phyloP scores from a whole-genome alignment of 1,139 yeast species.

The Lodderomyces jiufengensis region DNA sequence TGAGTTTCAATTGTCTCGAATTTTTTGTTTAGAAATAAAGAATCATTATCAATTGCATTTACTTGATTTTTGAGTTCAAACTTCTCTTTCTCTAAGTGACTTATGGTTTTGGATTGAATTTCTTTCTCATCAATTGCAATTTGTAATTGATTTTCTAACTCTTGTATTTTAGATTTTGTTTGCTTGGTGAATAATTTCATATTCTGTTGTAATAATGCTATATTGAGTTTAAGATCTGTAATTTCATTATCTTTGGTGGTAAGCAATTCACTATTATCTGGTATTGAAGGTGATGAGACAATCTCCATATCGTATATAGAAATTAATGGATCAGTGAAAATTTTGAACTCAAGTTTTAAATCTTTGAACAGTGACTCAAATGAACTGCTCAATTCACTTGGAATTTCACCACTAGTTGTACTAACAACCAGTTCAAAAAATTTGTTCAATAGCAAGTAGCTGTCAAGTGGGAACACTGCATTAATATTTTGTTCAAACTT shows the following conservation, averaged over 20 bases:
- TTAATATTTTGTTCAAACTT: too few relatives aligned
- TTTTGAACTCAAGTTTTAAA: too few relatives aligned
- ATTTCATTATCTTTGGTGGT: constrained; percentile 29
- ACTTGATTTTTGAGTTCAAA: constrained; percentile 19
- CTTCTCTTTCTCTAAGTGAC: constrained; percentile 18
- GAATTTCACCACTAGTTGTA: too few relatives aligned
- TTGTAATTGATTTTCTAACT: constrained; percentile 22
- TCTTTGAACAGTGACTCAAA: too few relatives aligned
- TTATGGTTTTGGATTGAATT: constrained; percentile 9
- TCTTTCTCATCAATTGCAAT: constrained; percentile 15
- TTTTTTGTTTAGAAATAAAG: constrained; percentile 10
- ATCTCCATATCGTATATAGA: too few relatives aligned
- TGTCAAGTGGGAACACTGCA: too few relatives aligned
- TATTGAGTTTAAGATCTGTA: constrained; percentile 37
- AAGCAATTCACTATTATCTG: too few relatives aligned
- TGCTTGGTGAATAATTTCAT: constrained; percentile 30
- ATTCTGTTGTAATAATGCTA: constrained; percentile 40
- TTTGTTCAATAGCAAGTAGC: too few relatives aligned
- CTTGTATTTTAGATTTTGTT: constrained; percentile 15
- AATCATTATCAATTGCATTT: constrained; percentile 12
- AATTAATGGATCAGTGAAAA: too few relatives aligned
- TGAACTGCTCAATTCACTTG: too few relatives aligned
- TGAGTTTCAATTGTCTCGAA: constrained; percentile 25
- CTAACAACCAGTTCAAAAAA: too few relatives aligned
- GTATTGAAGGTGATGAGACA: too few relatives aligned